Evolutionary conservation across 2,329 filamentous ascomycete species (phyloP), one percentile per base, ranked within the genome.

Genomic region (Samsoniella hepiali): DNA sequence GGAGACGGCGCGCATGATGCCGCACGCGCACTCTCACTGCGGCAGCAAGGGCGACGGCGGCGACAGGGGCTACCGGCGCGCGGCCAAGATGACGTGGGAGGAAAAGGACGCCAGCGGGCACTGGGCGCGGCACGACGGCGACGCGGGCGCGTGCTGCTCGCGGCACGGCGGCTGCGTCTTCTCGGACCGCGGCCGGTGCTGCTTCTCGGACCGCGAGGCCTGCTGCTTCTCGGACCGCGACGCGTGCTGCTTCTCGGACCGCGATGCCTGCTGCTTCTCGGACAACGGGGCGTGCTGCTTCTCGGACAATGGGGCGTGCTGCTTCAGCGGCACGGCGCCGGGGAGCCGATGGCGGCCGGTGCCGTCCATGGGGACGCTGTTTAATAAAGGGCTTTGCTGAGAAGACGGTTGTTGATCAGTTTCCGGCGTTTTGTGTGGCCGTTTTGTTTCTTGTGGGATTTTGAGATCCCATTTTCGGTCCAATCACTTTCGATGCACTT

Each of bases 81-180:
- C 57, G 7, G 57, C 59, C 2, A 62, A 63, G 5, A 58, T 67
- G 66, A 58, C 32, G 8, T 65, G 63, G 66, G 51, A 62, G 13
- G 59, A 63, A 34, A 53, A 60, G n/a, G 59, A 64, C 15, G 63
- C 45, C 13, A 64, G 36, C 27, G 66, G 64, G 13, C 54, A 62
- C 47, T 65, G 64, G 66, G 60, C 63, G 42, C 56, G 51, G 53
- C 61, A 36, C 36, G 34, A 63, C 31, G 13, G 40, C 32, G 8
- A 36, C 27, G 38, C 62, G 38, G 62, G 56, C n/a, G 34, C 34
- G 22, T 64, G 62, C 50, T 60, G 56, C 49, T 36, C 56, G 36
- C 7, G 27, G 6, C 44, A 55, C n/a, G 62, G 54, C 15, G 55
- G 55, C 9, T 65, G 65, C 55, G 64, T 54, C 49, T 67, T 65